Base-by-base conservation (phyloP, 805 yeast genomes). In the Barnettozyma siamensis region DNA sequence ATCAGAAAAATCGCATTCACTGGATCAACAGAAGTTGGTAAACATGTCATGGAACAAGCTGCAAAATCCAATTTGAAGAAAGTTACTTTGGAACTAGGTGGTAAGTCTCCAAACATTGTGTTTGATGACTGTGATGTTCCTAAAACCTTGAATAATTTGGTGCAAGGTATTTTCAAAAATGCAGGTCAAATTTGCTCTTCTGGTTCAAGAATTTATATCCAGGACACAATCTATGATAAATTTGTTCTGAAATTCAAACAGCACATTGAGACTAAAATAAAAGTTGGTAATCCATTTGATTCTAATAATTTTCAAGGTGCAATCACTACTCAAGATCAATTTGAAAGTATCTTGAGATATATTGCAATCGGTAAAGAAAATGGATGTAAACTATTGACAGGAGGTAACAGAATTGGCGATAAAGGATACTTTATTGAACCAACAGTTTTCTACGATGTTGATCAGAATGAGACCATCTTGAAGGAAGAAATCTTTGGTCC, bases 171-270 rank as follows among this genome's bases (percentile, higher is more conserved):
- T 54, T 80, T 81, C 70, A 76, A 71, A 68, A 83, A 83, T 66
- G 81, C 88, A 47, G 91, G 89, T 63, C 88, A 83, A 66, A 84
- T 83, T 44, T 83, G 91, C 62, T 78, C 84, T 52, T 86, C 89
- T 36, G 88, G 88, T 59, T 81, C 88, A 28, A 78, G 91, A 74
- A 69, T 83, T 44, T 82, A 76, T 58, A 73, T 83, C 46, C 89
- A 83, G 64, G 87, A 78, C 50, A 80, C 73, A 20, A 70, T 80
- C 44, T 81, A 83, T 62, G 87, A 83, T 50, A 69, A 72, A 49
- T 69, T 83, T 33, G 62, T 81, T 38, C 65, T 65, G 27, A 74
- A 72, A 49, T 82, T 83, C 59, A 78, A 76, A 60, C 58, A 57
- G 18, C 80, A 77, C 46, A 72, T 75, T 44, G 79, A 81, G 54